phyloP scores from a whole-genome alignment of 768 basidiomycete genomes.

The Sporobolomyces pararoseus region DNA sequence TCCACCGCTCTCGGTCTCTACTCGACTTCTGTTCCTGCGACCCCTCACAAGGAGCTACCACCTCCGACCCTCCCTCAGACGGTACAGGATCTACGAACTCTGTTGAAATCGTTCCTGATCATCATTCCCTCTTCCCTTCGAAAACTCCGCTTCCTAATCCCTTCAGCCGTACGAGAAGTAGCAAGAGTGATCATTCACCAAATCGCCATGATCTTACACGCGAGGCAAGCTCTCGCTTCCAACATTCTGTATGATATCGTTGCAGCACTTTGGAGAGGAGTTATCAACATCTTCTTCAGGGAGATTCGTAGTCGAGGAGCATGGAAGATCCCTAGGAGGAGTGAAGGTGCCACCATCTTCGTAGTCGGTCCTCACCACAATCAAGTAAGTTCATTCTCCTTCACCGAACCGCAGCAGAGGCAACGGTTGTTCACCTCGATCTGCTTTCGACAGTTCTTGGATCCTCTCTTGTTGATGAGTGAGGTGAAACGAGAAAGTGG shows the following conservation, averaged over 20 bases:
- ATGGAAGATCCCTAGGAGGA: slow-evolving; percentile 74
- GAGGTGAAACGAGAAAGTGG: slow-evolving; percentile 81
- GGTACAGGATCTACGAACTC: slow-evolving; percentile 35
- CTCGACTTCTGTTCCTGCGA: slow-evolving; percentile 3
- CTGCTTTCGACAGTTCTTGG: slow-evolving; percentile 66
- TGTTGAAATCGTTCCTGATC: slow-evolving; percentile 42
- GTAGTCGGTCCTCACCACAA: slow-evolving; percentile 90
- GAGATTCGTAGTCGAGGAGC: slow-evolving; percentile 91
- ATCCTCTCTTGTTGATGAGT: slow-evolving; percentile 75
- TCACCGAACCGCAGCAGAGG: not conserved
- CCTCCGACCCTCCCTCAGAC: slow-evolving; percentile 34
- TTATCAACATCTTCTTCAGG: slow-evolving; percentile 92
- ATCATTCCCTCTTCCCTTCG: slow-evolving; percentile 39
- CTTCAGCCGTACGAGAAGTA: slow-evolving; percentile 15
- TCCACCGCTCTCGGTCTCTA: slow-evolving; percentile 3
- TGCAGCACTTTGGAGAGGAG: slow-evolving; percentile 75
- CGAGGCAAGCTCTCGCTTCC: slow-evolving; percentile 30
- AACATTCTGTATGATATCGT: slow-evolving; percentile 62
- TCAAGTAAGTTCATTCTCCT: slow-evolving; percentile 57
- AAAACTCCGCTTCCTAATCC: slow-evolving; percentile 36
- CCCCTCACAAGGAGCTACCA: not conserved
- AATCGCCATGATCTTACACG: slow-evolving; percentile 41
- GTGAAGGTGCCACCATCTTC: slow-evolving; percentile 82
- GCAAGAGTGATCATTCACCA: slow-evolving; percentile 34
- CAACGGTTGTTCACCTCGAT: not conserved